phyloP scores from a whole-genome alignment of 2,329 filamentous ascomycete genomes.

The Paecilomyces fulvus region DNA sequence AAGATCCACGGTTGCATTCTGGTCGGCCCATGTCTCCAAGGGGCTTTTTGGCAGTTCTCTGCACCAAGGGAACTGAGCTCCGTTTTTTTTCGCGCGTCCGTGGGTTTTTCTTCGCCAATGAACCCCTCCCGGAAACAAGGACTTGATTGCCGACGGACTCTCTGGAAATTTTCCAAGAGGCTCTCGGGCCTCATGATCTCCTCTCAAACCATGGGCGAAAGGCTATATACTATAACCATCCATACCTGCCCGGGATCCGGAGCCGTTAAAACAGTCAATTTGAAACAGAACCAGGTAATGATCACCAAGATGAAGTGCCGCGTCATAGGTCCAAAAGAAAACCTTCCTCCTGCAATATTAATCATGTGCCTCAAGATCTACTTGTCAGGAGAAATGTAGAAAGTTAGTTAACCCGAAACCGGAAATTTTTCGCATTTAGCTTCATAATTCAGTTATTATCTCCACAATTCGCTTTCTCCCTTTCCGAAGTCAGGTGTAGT shows the following conservation, averaged over 20 bases:
- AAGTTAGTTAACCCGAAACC: not conserved
- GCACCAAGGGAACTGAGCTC: not conserved
- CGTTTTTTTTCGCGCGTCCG: not conserved
- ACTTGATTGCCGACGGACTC: not conserved
- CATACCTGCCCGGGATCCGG: not conserved
- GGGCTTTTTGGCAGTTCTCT: not conserved
- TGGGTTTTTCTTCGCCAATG: not conserved
- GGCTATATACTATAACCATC: not conserved
- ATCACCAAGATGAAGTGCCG: not conserved
- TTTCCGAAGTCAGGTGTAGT: not conserved
- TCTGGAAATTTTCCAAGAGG: not conserved
- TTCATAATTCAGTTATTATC: not conserved
- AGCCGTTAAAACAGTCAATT: not conserved
- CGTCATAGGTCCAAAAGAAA: not conserved
- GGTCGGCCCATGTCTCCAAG: not conserved
- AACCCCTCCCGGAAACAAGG: not conserved
- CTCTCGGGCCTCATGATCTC: not conserved
- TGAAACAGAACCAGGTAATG: not conserved
- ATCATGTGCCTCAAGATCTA: not conserved
- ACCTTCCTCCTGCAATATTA: not conserved
- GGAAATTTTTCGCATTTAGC: not conserved
- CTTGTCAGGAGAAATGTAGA: not conserved
- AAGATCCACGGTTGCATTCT: not conserved
- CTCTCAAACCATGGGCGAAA: not conserved
- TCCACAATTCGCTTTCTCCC: not conserved